These are phyloP conservation scores for Pterula multifida DNA, from an alignment of 1,284 basidiomycete genomes.

Conservation along the genomic window DNA sequence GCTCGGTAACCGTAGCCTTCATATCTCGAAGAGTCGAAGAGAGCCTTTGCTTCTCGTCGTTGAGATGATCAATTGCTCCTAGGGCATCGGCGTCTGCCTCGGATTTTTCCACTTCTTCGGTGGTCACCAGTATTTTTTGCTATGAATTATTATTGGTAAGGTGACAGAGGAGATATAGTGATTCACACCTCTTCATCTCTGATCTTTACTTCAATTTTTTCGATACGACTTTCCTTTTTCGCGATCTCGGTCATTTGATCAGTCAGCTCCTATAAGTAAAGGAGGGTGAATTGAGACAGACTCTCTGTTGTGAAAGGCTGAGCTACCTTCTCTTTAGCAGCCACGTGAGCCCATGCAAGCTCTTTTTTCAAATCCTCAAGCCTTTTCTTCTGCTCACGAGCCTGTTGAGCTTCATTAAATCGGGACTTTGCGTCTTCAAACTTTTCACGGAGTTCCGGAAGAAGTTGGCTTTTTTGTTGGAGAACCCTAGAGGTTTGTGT, in stretches of 20 bases:
- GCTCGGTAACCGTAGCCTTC: slow-evolving; percentile 29
- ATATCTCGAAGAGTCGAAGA: slow-evolving; percentile 32
- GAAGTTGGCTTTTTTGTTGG: slow-evolving; percentile 52
- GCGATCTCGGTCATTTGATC: slow-evolving; percentile 8
- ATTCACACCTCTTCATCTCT: slow-evolving; percentile 33
- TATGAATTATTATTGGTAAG: slow-evolving; percentile 10
- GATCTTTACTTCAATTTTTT: slow-evolving; percentile 37
- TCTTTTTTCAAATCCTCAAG: slow-evolving; percentile 67
- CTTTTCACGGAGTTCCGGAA: slow-evolving; percentile 61
- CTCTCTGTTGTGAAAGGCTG: background rate
- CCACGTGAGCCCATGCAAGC: slow-evolving; percentile 84
- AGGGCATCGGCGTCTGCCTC: slow-evolving; percentile 37
- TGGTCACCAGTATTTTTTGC: slow-evolving; percentile 28
- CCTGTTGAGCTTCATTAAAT: slow-evolving; percentile 66
- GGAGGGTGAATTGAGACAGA: background rate
- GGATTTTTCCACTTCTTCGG: slow-evolving; percentile 31
- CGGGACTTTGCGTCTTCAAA: slow-evolving; percentile 48
- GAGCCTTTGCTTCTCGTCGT: slow-evolving; percentile 29
- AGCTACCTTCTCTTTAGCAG: slow-evolving; percentile 48
- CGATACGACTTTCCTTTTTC: slow-evolving; percentile 31
- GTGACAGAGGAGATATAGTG: slow-evolving; percentile 4
- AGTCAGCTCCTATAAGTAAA: background rate
- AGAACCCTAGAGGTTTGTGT: slow-evolving; percentile 52
- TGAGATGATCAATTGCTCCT: slow-evolving; percentile 42
- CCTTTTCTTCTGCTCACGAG: slow-evolving; percentile 58